Evolutionary conservation across 495 filamentous ascomycete species (phyloP), one percentile per base, ranked within the genome.

Genomic region (Bacidia rubella): DNA sequence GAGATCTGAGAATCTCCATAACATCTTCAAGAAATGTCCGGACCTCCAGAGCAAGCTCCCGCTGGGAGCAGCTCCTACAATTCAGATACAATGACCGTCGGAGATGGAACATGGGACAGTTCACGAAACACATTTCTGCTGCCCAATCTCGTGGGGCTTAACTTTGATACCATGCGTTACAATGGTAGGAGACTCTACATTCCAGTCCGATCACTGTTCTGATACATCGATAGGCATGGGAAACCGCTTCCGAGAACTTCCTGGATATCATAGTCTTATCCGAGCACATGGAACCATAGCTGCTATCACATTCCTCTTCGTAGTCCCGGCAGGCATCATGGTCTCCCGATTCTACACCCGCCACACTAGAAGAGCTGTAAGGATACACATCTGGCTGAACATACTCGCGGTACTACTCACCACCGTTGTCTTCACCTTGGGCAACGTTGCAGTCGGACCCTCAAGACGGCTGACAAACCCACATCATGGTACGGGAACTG

Each of bases 81-180:
- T 44, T 94, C 87, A 42, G 76, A 87, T 65, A 90, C 85, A 40
- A 72, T 94, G 67, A 78, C 75, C 57, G 89, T 95, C 17, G 89
- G 89, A 54, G 89, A 95, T 70, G 89, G 89, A 25, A 95, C 89
- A 25, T 95, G 89, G 89, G 87, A 95, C 60, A 76, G 77, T 22
- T 70, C 75, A 54, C 79, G 83, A 65, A 89, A 95, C 67, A 85
- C 82, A 9, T 95, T 95, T 66, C 74, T 95, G 45, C 68, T 95
- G 43, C 89, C 89, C 22, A 92, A 92, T 68, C 67, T 95, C 35
- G 74, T 85, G 64, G 89, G 88, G 1, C 63, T 93, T 15, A 94
- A 95, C 66, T 88, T 90, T 66, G 87, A 83, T 49, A 95, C 88
- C n/a, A 95, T 88, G 83, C 80, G 76, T 67, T 94, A 93, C 68